These are phyloP conservation scores for Termitomyces sp. DNA, from an alignment of 768 basidiomycete species.

Conservation along the genomic window DNA sequence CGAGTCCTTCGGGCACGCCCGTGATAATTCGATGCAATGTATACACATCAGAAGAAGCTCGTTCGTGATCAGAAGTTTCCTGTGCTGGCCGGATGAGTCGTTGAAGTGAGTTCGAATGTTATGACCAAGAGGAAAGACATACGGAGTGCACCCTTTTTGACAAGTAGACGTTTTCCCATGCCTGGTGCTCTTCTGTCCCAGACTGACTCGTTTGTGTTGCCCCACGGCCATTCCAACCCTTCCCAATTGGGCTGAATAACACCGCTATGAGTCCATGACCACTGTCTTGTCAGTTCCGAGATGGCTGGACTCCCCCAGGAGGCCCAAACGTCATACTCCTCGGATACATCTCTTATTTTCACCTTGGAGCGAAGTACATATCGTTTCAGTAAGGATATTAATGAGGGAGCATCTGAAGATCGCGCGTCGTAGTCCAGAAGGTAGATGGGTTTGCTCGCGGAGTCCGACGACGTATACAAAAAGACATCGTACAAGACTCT, in stretches of 20 bases:
- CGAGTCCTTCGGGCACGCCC: slow-evolving; percentile 85
- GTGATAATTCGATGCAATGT: slow-evolving; percentile 72
- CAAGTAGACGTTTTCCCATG: slow-evolving; percentile 75
- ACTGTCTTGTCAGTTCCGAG: slow-evolving; percentile 33
- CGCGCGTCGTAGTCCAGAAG: slow-evolving; percentile 71
- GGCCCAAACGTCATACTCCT: slow-evolving; percentile 79
- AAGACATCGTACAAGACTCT: slow-evolving; percentile 88
- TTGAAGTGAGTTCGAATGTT: background rate
- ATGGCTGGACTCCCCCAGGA: slow-evolving; percentile 55
- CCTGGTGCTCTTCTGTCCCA: slow-evolving; percentile 68
- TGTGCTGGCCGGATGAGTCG: slow-evolving; percentile 34
- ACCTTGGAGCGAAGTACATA: slow-evolving; percentile 90
- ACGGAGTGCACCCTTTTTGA: slow-evolving; percentile 73
- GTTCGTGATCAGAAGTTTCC: slow-evolving; percentile 55
- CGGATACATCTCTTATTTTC: slow-evolving; percentile 72
- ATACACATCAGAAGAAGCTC: slow-evolving; percentile 55
- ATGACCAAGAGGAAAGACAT: slow-evolving; percentile 30
- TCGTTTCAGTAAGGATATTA: slow-evolving; percentile 73
- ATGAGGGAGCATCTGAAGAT: slow-evolving; percentile 53
- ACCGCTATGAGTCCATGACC: slow-evolving; percentile 64
- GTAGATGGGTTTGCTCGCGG: slow-evolving; percentile 48
- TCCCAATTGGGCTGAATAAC: slow-evolving; percentile 77
- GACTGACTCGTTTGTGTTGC: slow-evolving; percentile 46
- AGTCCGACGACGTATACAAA: slow-evolving; percentile 59
- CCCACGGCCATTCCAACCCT: slow-evolving; percentile 55